Base-by-base conservation (phyloP, 2,329 filamentous ascomycete species). In the Aureobasidium sp. region DNA sequence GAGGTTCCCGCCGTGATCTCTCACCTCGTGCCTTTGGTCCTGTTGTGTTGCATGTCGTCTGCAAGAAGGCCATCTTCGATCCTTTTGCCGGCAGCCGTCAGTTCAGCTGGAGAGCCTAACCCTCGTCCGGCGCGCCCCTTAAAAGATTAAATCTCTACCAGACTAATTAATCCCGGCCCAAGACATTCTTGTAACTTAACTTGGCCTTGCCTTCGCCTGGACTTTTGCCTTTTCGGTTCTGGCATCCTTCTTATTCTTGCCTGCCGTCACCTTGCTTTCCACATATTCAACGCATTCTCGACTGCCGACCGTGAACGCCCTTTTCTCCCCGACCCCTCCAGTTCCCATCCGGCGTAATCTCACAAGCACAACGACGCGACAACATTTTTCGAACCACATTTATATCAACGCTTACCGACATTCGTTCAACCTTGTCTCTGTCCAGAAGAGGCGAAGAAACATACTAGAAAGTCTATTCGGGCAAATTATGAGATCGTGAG, bases 401-500 rank as follows among this genome's bases (percentile, higher is more conserved):
- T 9, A 29, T 29, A 48, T n/a, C 45, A 15, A 29, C 45, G 9
- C 15, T n/a, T 39, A 59, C 12, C 44, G 56, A 42, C 53, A 22
- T 45, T 45, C n/a, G 27, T 29, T 57, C 27, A 45, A 24, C 53
- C 39, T 44, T 54, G 37, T 44, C 35, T 44, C 17, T n/a, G 3
- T 12, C 3, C 7, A 39, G 24, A 27, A 29, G 27, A 42, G 52
- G 27, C 35, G 2, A 33, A 8, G n/a, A 31, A 19, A 5, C 19
- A 54, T 22, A 44, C 52, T 24, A 54, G 15, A 17, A 19, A 54
- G 24, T 53, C 24, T 42, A 11, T 14, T 19, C 15, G 27, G 31
- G n/a, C 19, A 24, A 42, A 54, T 40, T 37, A 61, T 61, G 59
- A 61, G 48, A 61, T 37, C 15, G 47, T 61, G 48, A 61, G 59